Percentiles rank a stretch among this genome's conserved stretches.
phyloP scores from a whole-genome alignment of 441 rosid species.

The Populus hybrid region DNA sequence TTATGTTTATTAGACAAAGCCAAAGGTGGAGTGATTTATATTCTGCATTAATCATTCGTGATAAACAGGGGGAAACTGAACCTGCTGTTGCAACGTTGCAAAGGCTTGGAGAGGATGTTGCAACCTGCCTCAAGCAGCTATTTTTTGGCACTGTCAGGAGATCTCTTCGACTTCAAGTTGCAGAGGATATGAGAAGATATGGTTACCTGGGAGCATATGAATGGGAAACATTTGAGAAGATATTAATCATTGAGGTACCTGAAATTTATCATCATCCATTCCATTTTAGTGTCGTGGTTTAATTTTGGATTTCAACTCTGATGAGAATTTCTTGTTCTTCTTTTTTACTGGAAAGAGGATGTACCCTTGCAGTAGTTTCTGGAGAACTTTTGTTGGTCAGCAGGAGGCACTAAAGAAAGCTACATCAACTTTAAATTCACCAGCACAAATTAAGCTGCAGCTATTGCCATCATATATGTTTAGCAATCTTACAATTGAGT shows the following conservation, averaged over 20 bases:
- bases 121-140: slow-evolving; percentile 85
- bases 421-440: slow-evolving; percentile 34
- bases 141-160: slow-evolving; percentile 92
- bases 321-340: no score
- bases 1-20: slow-evolving; percentile 25
- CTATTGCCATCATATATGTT: slow-evolving; percentile 45
- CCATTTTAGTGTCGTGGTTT: no score
- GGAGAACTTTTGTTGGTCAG: slow-evolving; percentile 67
- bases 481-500: slow-evolving; percentile 50
- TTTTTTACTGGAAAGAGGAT: no score
- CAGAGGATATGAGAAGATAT: slow-evolving; percentile 77
- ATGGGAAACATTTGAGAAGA: no score
- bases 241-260: no score
- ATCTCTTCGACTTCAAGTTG: slow-evolving; percentile 75
- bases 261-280: no score
- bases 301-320: no score
- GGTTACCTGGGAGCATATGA: slow-evolving; percentile 74
- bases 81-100: slow-evolving; percentile 87
- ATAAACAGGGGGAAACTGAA: slow-evolving; percentile 85
- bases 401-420: slow-evolving; percentile 45
- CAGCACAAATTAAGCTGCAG: slow-evolving; percentile 48
- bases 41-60: slow-evolving; percentile 36
- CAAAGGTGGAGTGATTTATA: slow-evolving; percentile 17
- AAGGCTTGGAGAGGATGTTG: slow-evolving; percentile 96
- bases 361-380: no score